Percentiles rank a stretch among this genome's conserved stretches.
Conservation (phyloP, 169 alveolate species). For the Babesia divergens region DNA sequence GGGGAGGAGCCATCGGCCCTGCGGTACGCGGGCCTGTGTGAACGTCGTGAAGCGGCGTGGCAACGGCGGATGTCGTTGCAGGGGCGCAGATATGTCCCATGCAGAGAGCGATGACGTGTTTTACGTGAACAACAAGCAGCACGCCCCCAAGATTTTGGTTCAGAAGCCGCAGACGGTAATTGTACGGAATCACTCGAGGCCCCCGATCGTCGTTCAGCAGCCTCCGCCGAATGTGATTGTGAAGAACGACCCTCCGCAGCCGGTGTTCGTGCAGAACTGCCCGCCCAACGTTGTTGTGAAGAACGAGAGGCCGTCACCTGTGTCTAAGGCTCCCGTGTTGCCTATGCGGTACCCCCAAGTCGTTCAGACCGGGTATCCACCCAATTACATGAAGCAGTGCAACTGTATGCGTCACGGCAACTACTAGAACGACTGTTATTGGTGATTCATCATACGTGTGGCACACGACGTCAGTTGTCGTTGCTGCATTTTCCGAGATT, state of each 20-base stretch:
- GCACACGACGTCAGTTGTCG: no score
- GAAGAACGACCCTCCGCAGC: conserved; percentile 77
- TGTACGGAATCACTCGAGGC: conserved; percentile 73
- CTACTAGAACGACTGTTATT: no score
- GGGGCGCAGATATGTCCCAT: conserved; percentile 5
- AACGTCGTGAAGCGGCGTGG: conserved; percentile 17
- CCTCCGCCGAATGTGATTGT: conserved; percentile 79
- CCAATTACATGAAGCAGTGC: conserved; percentile 35
- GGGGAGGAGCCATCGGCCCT: neutral
- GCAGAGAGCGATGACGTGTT: conserved; percentile 24
- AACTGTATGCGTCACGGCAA: conserved; percentile 21
- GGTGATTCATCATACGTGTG: no score
- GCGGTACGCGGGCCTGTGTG: conserved; percentile 20
- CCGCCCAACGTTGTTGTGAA: conserved; percentile 75
- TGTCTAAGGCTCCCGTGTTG: conserved; percentile 51
- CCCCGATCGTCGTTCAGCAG: conserved; percentile 77
- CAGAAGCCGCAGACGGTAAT: conserved; percentile 78
- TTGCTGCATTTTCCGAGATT: no score
- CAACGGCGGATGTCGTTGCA: conserved; percentile 15
- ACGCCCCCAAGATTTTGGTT: conserved; percentile 71
- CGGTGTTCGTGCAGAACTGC: conserved; percentile 72
- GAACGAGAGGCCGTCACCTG: conserved; percentile 60
- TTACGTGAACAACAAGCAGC: conserved; percentile 73
- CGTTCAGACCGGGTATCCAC: conserved; percentile 23
- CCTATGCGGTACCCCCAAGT: conserved; percentile 59